Evolutionary conservation across 148 eudicot genomes (phyloP), one percentile per base, ranked within the genome.

Genomic region (Mesembryanthemum crystallinum): DNA sequence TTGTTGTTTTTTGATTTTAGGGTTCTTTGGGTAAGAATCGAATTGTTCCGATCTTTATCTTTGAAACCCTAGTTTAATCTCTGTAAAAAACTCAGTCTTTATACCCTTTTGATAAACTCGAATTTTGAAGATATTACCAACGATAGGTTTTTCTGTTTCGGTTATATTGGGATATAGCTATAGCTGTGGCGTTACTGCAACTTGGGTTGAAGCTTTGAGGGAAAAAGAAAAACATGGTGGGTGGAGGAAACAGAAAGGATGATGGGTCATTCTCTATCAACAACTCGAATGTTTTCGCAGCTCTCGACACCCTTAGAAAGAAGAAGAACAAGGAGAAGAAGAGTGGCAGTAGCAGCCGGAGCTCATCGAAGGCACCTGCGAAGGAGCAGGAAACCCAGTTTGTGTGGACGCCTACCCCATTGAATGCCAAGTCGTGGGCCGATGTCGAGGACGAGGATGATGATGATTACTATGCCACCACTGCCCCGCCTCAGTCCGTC

Each of bases 391-490:
- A 82, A 33, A 79, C 84, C 30, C 86, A 61, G 79, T 85, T 94
- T 21, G 79, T 79, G 29, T 94, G 97, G 95, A 86, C 89, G 28
- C 96, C 97, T 0, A 73, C 95, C 8, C 93, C 90, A 28, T 66
- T 94, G 71, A 88, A 79, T 29, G 80, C 73, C 11, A 92, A 88
- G 62, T 94, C 98, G 10, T 94, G 98, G 98, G 98, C 95, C 15
- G 98, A 94, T 80, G 97, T 94, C 11, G 98, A 94, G 51, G 98
- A 94, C 21, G 98, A 94, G 43, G 98, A 94, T 45, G 98, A 94
- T 43, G 98, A 94, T 24, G 98, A 94, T 73, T 94, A 87, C 69
- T 92, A 85, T 71, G 95, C 96, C 61, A 92, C 97, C 45, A 83
- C 91, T 3, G 97, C 93, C n/a, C 98, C 98, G 1, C 90, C 88